Evolutionary conservation across 1,284 basidiomycete species (phyloP), one percentile per base, ranked within the genome.

Genomic region (Leucoagaricus sp.): DNA sequence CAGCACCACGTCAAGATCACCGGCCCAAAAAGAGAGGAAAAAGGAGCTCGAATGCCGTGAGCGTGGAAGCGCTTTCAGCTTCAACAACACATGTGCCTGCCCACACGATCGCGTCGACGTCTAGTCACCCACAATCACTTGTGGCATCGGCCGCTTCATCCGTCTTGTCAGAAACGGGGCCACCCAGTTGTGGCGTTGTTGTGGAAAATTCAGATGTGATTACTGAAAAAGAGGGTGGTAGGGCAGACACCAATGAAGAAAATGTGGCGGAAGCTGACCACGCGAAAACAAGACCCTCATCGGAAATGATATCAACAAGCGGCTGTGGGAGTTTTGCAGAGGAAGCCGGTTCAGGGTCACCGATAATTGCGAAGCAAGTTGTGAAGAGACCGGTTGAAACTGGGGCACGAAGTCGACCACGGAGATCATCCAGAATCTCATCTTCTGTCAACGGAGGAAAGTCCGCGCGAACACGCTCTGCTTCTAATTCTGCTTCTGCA

Each of bases 11-110:
- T 47, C 66, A 59, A 23, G 51, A 57, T 34, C 45, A 12, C 52
- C 59, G 47, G 57, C 36, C 57, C 21, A 60, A 56, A 33, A 55
- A 62, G 64, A 55, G 75, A 74, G 60, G 72, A 60, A 62, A 69
- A 65, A 10, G 72, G 64, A 53, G 56, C 59, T 21, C 21, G 50
- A 57, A 12, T 29, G 9, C 54, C 42, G 40, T 42, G 15, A 33
- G 21, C 21, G 46, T 5, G 36, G 36, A 41, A 17, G 53, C 28
- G 33, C 45, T 5, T 48, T 47, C 36, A 26, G 53, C n/a, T 47
- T 38, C 34, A 26, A 31, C 36, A 15, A n/a, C 19, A 38, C 21
- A 42, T 12, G 48, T 50, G 15, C 48, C 38, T 45, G 23, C n/a
- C 29, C 28, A 29, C 4, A 29, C 44, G 34, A 34, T n/a, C 19